These are phyloP conservation scores for Moesziomyces sp. DNA, from an alignment of 1,284 basidiomycete genomes.

Conservation along the genomic window DNA sequence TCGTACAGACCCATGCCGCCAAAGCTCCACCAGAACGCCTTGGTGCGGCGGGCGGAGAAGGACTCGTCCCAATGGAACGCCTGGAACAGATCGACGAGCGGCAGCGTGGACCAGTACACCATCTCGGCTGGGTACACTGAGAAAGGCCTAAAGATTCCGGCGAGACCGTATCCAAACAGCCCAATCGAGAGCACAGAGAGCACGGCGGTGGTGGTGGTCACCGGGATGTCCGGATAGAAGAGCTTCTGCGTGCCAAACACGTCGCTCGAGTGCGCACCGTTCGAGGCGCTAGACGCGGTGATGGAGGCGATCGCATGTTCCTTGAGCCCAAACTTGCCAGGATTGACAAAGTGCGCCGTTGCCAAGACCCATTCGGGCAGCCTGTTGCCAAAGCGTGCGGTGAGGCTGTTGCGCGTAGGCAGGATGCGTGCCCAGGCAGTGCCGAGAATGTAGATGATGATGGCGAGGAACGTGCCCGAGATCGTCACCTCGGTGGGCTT, in stretches of 20 bases:
- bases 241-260: conserved; percentile 41
- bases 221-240: conserved; percentile 28
- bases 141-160: conserved; percentile 57
- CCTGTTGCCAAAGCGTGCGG: conserved; percentile 1
- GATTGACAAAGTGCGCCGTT: conserved; percentile 73
- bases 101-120: conserved; percentile 68
- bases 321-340: conserved; percentile 74
- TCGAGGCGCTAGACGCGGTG: conserved; percentile 72
- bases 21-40: conserved; percentile 73
- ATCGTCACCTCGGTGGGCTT: conserved; percentile 74
- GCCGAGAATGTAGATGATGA: conserved; percentile 74
- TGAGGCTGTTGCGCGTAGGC: conserved; percentile 67
- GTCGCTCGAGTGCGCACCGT: conserved; percentile 17
- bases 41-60: conserved; percentile 70
- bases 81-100: conserved; percentile 60
- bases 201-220: conserved; percentile 71
- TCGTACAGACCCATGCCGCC: conserved; percentile 32
- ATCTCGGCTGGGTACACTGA: conserved; percentile 52
- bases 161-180: conserved; percentile 76
- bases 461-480: conserved; percentile 74
- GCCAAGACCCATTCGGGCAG: conserved; percentile 67
- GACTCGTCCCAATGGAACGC: conserved; percentile 67
- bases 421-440: conserved; percentile 71
- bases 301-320: conserved; percentile 75
- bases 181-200: conserved; percentile 76